phyloP scores from a whole-genome alignment of 2,329 filamentous ascomycete species.

The Verticillium albo-atrum region DNA sequence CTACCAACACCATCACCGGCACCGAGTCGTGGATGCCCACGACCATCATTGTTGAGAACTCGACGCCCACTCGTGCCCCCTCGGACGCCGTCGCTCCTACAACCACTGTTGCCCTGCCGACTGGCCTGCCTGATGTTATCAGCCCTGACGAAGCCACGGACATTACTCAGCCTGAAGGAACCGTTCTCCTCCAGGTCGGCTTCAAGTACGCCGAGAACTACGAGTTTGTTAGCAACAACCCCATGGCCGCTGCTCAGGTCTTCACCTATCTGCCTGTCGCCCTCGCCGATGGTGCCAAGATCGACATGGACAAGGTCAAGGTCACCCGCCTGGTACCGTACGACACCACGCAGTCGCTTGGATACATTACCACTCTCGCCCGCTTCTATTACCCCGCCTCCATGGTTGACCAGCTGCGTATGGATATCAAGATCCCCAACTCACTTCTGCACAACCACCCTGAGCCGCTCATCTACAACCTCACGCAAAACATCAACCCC shows the following conservation, averaged over 20 bases:
- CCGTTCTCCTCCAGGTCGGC: slow-evolving; percentile 74
- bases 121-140: slow-evolving; percentile 69
- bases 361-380: slow-evolving; percentile 76
- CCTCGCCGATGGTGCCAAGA: slow-evolving; percentile 58
- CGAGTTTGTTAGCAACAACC: slow-evolving; percentile 68
- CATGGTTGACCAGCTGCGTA: slow-evolving; percentile 61
- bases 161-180: slow-evolving; percentile 52
- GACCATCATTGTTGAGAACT: slow-evolving; percentile 54
- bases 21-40: slow-evolving; percentile 50
- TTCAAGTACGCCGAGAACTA: slow-evolving; percentile 82
- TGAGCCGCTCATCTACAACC: slow-evolving; percentile 58
- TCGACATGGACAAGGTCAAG: slow-evolving; percentile 51
- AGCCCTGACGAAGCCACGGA: slow-evolving; percentile 60
- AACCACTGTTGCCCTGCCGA: slow-evolving; percentile 53
- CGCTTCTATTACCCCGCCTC: slow-evolving; percentile 66
- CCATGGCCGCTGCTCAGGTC: slow-evolving; percentile 76
- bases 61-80: slow-evolving; percentile 31
- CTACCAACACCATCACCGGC: slow-evolving; percentile 38
- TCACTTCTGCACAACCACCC: slow-evolving; percentile 72
- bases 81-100: slow-evolving; percentile 35
- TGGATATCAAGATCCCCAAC: slow-evolving; percentile 66
- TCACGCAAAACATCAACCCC: slow-evolving; percentile 80
- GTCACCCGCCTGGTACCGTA: slow-evolving; percentile 73
- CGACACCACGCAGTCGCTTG: slow-evolving; percentile 63
- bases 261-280: slow-evolving; percentile 73